A percentile compares a stretch with the other conserved stretches of the same genome.
Evolutionary conservation across 441 rosid species (phyloP).

Genomic region (Pelargonium citronellum): DNA sequence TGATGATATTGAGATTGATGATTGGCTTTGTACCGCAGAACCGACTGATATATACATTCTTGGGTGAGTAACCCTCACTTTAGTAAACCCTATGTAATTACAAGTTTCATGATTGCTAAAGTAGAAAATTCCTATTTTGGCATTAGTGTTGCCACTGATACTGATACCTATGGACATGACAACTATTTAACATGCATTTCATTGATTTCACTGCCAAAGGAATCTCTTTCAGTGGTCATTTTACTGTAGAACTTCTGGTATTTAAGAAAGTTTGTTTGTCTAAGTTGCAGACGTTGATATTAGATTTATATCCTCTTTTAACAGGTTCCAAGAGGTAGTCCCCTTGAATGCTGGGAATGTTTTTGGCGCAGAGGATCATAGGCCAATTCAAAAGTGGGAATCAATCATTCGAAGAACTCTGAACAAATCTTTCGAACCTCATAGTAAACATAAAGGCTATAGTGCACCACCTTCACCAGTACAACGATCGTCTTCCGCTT

Average conservation of each 20-base stretch:
- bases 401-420: conserved; percentile 75
- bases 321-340: conserved; percentile 93
- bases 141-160: no score
- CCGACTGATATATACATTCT: conserved; percentile 86
- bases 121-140: not conserved
- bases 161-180: no score
- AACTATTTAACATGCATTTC: no score
- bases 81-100: not conserved
- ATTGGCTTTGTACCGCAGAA: conserved; percentile 76
- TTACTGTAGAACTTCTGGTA: no score
- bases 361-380: conserved; percentile 82
- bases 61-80: conserved; percentile 44
- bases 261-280: no score
- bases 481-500: conserved; percentile 60
- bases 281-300: not conserved
- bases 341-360: conserved; percentile 95
- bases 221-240: no score
- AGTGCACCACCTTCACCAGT: conserved; percentile 94
- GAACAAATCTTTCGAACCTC: conserved; percentile 54
- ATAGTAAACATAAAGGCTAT: conserved; percentile 58
- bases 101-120: not conserved
- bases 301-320: conserved; percentile 9
- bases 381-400: conserved; percentile 92
- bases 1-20: conserved; percentile 70
- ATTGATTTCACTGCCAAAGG: no score